Evolutionary conservation across 352 stramenopile genomes (phyloP).

Genomic region (Phytopythium boreale): DNA sequence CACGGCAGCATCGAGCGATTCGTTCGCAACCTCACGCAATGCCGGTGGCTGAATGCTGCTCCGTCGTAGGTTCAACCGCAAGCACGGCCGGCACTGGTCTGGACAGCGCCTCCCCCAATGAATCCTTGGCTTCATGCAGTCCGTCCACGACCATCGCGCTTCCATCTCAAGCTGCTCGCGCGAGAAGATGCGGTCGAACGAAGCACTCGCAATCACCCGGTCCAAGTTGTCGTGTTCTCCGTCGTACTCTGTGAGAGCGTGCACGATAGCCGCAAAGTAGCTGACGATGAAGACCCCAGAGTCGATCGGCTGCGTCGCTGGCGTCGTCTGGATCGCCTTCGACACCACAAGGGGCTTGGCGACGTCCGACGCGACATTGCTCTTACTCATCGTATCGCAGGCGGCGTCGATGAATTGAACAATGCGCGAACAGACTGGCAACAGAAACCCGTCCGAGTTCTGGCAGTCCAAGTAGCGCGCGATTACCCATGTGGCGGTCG

Average conservation of each 20-base stretch:
- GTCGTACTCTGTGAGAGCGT: neutral
- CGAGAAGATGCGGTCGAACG: neutral
- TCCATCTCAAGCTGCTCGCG: neutral
- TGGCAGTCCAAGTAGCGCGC: neutral
- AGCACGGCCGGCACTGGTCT: neutral
- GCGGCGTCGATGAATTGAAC: neutral
- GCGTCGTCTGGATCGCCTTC: neutral
- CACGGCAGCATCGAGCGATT: neutral
- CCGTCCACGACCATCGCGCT: neutral
- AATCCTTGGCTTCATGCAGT: neutral
- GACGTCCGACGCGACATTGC: neutral
- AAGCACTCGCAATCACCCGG: neutral
- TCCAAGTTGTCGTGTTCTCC: neutral
- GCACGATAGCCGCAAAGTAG: slow-evolving; percentile 1
- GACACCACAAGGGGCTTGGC: neutral
- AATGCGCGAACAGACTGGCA: neutral
- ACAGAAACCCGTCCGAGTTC: neutral
- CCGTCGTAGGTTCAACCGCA: neutral
- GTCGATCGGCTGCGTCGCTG: neutral
- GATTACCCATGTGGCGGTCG: neutral
- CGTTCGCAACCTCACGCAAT: neutral
- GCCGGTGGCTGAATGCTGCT: neutral
- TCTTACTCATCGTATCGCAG: neutral
- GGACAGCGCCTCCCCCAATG: neutral
- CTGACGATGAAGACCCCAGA: neutral